These are phyloP conservation scores for Xerocomellus chrysenteron DNA, from an alignment of 768 basidiomycete genomes.

Conservation along the genomic window DNA sequence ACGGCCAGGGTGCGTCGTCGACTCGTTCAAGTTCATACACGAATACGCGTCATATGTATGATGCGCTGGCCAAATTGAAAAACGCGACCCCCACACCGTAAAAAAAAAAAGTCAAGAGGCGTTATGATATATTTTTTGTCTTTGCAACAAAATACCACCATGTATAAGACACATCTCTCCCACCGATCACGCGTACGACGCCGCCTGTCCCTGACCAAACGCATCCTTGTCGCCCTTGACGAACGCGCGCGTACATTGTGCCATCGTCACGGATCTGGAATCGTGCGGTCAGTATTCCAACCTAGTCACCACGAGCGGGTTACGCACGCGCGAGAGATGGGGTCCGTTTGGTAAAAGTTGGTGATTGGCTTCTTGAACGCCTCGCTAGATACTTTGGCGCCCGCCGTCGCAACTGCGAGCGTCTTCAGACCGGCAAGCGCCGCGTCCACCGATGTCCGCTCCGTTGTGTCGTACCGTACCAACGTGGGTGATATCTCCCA, in stretches of 20 bases:
- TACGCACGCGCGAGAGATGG: constrained; percentile 89
- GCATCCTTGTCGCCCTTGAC: constrained; percentile 56
- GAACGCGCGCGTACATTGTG: constrained; percentile 86
- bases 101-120: not conserved
- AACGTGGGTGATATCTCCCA: constrained; percentile 95
- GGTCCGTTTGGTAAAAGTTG: constrained; percentile 97
- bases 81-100: too few relatives aligned
- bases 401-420: constrained; percentile 50
- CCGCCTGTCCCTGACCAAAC: not conserved
- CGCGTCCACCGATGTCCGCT: constrained; percentile 72
- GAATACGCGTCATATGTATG: too few relatives aligned
- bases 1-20: too few relatives aligned
- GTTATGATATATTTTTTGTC: constrained; percentile 7
- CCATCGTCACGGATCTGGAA: constrained; percentile 89
- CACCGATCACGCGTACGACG: constrained; percentile 15
- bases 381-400: constrained; percentile 54
- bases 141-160: constrained; percentile 3
- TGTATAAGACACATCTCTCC: not conserved
- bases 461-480: constrained; percentile 79
- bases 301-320: not conserved
- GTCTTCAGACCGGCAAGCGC: constrained; percentile 66
- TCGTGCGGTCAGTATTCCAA: not conserved
- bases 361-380: constrained; percentile 76
- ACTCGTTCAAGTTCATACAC: too few relatives aligned
- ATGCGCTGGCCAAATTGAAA: not conserved